Base-by-base conservation (phyloP, 2,329 filamentous ascomycete genomes). In the Hortaea werneckii region DNA sequence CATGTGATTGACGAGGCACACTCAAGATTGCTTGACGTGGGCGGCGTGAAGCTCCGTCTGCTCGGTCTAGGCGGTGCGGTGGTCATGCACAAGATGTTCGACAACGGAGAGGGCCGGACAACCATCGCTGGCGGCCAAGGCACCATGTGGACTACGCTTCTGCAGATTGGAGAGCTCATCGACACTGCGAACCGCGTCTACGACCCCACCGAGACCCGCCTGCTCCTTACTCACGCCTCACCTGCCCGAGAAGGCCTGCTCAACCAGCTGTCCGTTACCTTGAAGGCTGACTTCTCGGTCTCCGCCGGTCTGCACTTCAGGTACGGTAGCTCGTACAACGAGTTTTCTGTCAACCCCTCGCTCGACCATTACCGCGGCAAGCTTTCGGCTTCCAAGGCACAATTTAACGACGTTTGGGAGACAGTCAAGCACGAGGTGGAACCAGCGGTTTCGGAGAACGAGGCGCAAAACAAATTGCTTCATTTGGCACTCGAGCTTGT, bases 41-140 rank as follows among this genome's bases (percentile, higher is more conserved):
- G 90, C 46, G 92, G 92, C 47, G 87, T 98, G 45, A 96, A 96
- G 77, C 80, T 98, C 54, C 85, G 92, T 60, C 77, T 98, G 42
- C 79, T 98, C 29, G 92, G 92, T 51, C 76, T 98, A 30, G 92
- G 92, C 54, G 92, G 92, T 59, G 92, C 92, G 5, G 90, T 98
- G 5, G 92, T 98, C 49, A 98, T 98, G 88, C 92, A 98, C 76
- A 98, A 98, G 76, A 79, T 98, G 12, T 98, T 98, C 62, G 92
- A 98, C 67, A 98, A 98, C 57, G 92, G 92, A 45, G 92, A 98
- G 64, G 92, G 92, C 50, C 83, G 90, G 67, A 98, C 92, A 42
- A 98, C 94, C 1, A 98, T 98, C 67, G 92, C 92, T 20, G 92
- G 92, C 64, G 92, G 92, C 13, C 92, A 98, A 67, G 92, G 92